Base-by-base conservation (phyloP, 2,329 filamentous ascomycete genomes). In the Lasiodiplodia theobromae region DNA sequence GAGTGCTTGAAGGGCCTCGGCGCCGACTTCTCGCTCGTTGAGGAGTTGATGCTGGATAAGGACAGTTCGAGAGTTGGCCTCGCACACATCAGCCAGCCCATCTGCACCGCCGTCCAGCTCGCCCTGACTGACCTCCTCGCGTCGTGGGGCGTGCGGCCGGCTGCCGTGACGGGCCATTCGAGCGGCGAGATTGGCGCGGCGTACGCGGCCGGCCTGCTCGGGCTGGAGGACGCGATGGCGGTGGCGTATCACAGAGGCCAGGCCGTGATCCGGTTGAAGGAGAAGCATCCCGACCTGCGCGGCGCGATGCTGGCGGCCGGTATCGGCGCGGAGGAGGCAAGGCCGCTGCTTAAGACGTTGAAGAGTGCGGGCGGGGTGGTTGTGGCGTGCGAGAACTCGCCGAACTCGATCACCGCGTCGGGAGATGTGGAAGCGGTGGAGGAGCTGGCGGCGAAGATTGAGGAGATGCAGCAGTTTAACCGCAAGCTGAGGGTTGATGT, bases 401-500 rank as follows among this genome's bases (percentile, higher is more conserved):
- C 82, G 0, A 62, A 70, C 0, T 82, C 78, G 44, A 74, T 84
- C 1, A 86, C 84, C 0, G 47, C 85, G 0, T 84, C 83, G 8
- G 84, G 84, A 0, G 80, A 84, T 68, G 68, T 56, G 3, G 71
- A 77, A 69, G 76, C 74, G 6, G 77, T 85, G 4, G 70, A 76
- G 0, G 73, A 78, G 53, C 70, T 76, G 0, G 72, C 77, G 4
- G 68, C 73, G 1, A 71, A 75, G 0, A 69, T 85, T 0, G 72
- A 79, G 1, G 72, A 76, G 3, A 71, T 79, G 23, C 72, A 76
- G 3, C 75, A 77, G 7, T 85, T 85, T 69, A 76, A 74, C 3
- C 74, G 80, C 0, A 69, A 74, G 14, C 77, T 86, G 0, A 75
- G 78, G 56, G 80, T 84, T 3, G 78, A 81, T 31, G 77, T 72